Base-by-base conservation (phyloP, 1,284 basidiomycete genomes). In the Mycena sp. region DNA sequence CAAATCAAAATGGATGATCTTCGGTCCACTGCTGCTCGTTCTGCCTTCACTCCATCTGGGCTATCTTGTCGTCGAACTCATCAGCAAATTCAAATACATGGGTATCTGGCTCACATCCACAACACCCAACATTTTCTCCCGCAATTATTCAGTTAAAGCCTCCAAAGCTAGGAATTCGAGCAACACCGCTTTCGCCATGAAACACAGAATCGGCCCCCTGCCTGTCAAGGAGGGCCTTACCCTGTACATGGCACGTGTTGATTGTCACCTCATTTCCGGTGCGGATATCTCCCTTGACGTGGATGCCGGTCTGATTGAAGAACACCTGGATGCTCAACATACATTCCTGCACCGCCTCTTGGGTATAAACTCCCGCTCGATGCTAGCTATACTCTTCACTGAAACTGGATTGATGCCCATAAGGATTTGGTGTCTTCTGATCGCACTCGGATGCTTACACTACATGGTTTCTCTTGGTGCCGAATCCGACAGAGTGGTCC, bases 211-310 rank as follows among this genome's bases (percentile, higher is more conserved):
- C 11, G 46, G 46, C 26, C 7, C 26, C 4, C 16, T 49, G 4
- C 46, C 46, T n/a, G 28, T 35, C 16, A 29, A 32, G 28, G 46
- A 49, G 11, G 46, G 46, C 16, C 29, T 58, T 0, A 55, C 35
- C 7, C 64, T 78, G 1, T 76, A 77, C 63, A 68, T 59, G 37
- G 70, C 72, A 0, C 58, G 71, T 1, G 70, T 78, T 2, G 76
- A 77, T 60, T 72, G 72, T 1, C 73, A 77, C 51, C 70, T 78
- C 0, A 74, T 63, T 6, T 63, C 41, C 35, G 76, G 69, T 4
- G 68, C 63, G 37, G 74, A 77, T 29, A 51, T 77, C 0, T 46
- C 49, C 3, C 26, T 70, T 0, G 73, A 75, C 54, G 45, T 59
- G 9, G 44, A 59, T 14, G 29, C 17, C 0, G 12, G 12, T 3